A percentile compares a stretch with the other conserved stretches of the same genome.
These are phyloP conservation scores for Epichloe uncinata DNA, from an alignment of 2,329 filamentous ascomycete genomes.

Conservation along the genomic window DNA sequence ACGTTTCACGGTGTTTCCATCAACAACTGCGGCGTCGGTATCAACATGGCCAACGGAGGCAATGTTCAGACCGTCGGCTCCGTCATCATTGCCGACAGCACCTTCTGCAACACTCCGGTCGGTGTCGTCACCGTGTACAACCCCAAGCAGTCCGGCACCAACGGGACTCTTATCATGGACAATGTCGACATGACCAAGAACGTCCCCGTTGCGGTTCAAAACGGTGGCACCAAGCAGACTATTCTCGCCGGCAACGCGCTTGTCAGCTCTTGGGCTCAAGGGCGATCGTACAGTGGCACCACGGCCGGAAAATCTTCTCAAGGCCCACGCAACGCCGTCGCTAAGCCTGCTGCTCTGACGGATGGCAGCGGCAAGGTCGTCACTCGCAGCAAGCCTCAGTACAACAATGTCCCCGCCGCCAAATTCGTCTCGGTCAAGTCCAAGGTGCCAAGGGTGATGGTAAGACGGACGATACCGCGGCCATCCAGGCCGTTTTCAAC, in stretches of 20 bases:
- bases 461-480: slow-evolving; percentile 70
- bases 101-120: slow-evolving; percentile 59
- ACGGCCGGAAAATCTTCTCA: slow-evolving; percentile 43
- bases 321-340: slow-evolving; percentile 34
- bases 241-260: slow-evolving; percentile 58
- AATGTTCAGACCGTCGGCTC: slow-evolving; percentile 71
- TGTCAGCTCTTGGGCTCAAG: slow-evolving; percentile 65
- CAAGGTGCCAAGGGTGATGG: slow-evolving; percentile 77
- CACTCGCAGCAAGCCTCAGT: slow-evolving; percentile 81
- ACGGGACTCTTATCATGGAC: slow-evolving; percentile 73
- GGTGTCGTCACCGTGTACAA: slow-evolving; percentile 61
- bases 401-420: slow-evolving; percentile 51
- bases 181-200: slow-evolving; percentile 72
- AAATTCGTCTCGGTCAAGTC: slow-evolving; percentile 75
- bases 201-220: slow-evolving; percentile 52
- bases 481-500: slow-evolving; percentile 68
- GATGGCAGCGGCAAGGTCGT: slow-evolving; percentile 55
- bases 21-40: slow-evolving; percentile 59
- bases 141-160: slow-evolving; percentile 47
- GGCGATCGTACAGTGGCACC: slow-evolving; percentile 51
- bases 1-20: slow-evolving; percentile 64
- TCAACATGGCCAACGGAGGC: slow-evolving; percentile 59
- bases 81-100: slow-evolving; percentile 69
- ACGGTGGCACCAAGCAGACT: slow-evolving; percentile 37
- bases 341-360: slow-evolving; percentile 56